Evolutionary conservation across 306 rosid genomes (phyloP).

Genomic region (Ceratonia siliqua): DNA sequence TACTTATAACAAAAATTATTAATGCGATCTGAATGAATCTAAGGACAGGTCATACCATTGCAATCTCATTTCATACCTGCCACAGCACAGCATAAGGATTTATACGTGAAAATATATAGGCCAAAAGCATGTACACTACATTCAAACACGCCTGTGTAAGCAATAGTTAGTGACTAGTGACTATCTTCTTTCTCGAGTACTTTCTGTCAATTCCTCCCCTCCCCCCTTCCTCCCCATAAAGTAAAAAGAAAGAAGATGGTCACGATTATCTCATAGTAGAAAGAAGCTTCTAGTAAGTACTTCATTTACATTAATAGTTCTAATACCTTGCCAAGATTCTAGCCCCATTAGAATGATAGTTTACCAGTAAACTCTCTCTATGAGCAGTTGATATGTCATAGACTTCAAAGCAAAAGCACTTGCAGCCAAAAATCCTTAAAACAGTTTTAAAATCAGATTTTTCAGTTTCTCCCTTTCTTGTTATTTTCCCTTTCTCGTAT

Average conservation of each 20-base stretch:
- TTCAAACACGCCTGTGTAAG: background rate
- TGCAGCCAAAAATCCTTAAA: background rate
- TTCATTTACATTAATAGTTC: background rate
- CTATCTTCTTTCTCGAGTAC: background rate
- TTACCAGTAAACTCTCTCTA: background rate
- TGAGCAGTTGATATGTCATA: background rate
- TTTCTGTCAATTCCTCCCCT: background rate
- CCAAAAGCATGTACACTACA: background rate
- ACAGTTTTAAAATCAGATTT: background rate
- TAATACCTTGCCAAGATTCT: background rate
- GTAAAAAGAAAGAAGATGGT: background rate
- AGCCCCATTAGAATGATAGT: background rate
- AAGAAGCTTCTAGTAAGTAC: background rate
- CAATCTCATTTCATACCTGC: conserved; percentile 1
- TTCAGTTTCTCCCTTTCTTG: background rate
- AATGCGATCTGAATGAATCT: background rate
- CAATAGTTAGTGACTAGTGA: background rate
- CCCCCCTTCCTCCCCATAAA: background rate
- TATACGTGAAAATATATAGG: background rate
- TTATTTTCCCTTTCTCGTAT: background rate
- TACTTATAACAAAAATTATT: background rate
- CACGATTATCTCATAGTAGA: background rate
- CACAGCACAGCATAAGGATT: background rate
- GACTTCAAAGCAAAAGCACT: background rate
- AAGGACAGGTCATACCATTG: background rate